Base-by-base conservation (phyloP, 2,329 filamentous ascomycete genomes). In the Diaporthe destruens region DNA sequence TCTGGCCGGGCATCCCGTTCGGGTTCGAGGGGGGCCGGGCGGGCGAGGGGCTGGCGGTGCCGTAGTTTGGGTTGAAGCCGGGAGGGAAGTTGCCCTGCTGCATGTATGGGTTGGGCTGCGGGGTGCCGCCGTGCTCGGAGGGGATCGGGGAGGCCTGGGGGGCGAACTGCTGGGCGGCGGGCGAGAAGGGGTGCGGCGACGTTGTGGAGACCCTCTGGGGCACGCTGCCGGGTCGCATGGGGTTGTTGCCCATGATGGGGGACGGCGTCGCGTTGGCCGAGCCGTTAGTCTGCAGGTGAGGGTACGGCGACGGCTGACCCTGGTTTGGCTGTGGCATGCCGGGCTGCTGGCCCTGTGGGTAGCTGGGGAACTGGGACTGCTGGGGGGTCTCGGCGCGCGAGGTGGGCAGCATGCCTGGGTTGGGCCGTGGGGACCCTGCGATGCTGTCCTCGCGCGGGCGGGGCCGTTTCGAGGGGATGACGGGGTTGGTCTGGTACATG, bases 321-420 rank as follows among this genome's bases (percentile, higher is more conserved):
- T 90, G 88, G 76, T 89, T 89, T 79, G 89, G 89, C 78, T 87
- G 88, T 63, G 87, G 86, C 81, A 91, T 91, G 75, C 85, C 89
- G 14, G 44, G 61, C 18, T 51, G 61, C 12, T 51, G 44, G 44
- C 61, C 67, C 74, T 87, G 88, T 80, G 92, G 93, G 81, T 92
- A 96, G 76, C 90, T 90, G 36, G 91, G 86, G 78, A 92, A 95
- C 68, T 88, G 88, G 75, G 91, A 88, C 80, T 96, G 94, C 78
- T 94, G 93, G 44, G 96, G 96, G 39, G 96, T 98, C 80, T 98
- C 95, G 77, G 96, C 96, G 82, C 96, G 94, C 83, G 96, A 97
- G 32, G 90, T 91, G 63, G 94, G 93, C 39, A 94, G 83, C 84
- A 93, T 93, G 76, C 90, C 90, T 6, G 92, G 89, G 71, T 92